These are phyloP conservation scores for Apiotrichum sp. DNA, from an alignment of 1,284 basidiomycete genomes.

Conservation along the genomic window DNA sequence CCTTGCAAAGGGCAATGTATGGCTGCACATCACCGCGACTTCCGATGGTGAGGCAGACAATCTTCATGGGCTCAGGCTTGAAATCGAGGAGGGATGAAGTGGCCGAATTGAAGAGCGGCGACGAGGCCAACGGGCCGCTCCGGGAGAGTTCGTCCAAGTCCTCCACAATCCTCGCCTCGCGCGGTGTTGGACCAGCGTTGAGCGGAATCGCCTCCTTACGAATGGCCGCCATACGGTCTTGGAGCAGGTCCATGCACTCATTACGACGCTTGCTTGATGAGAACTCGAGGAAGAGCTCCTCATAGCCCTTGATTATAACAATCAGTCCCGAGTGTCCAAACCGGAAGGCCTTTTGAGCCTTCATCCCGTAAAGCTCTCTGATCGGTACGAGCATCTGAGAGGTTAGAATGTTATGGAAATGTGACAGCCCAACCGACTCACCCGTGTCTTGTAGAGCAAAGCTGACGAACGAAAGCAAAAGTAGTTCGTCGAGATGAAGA, in stretches of 20 bases:
- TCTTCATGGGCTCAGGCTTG: conserved; percentile 76
- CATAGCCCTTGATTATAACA: conserved; percentile 86
- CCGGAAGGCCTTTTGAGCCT: conserved; percentile 78
- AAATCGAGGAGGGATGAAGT: conserved; percentile 91
- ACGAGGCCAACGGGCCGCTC: conserved; percentile 49
- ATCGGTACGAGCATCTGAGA: conserved; percentile 90
- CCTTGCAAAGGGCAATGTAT: conserved; percentile 89
- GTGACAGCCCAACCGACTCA: conserved; percentile 31
- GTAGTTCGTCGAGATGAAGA: conserved; percentile 79
- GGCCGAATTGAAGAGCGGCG: conserved; percentile 78
- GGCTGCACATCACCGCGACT: conserved; percentile 90
- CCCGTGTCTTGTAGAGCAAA: conserved; percentile 69
- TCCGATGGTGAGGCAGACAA: conserved; percentile 92
- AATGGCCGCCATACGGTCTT: conserved; percentile 67
- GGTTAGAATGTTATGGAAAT: neutral
- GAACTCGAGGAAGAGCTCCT: conserved; percentile 96
- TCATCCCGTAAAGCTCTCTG: conserved; percentile 73
- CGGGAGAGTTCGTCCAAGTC: conserved; percentile 19
- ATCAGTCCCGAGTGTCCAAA: conserved; percentile 84
- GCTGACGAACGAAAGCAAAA: conserved; percentile 85
- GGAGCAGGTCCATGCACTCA: conserved; percentile 66
- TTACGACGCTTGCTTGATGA: conserved; percentile 67
- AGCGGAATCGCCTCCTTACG: conserved; percentile 28
- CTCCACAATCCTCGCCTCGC: neutral
- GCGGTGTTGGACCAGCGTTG: conserved; percentile 5